These are phyloP conservation scores for Aspergillus coremiiformis DNA, from an alignment of 495 filamentous ascomycete species.

Conservation along the genomic window DNA sequence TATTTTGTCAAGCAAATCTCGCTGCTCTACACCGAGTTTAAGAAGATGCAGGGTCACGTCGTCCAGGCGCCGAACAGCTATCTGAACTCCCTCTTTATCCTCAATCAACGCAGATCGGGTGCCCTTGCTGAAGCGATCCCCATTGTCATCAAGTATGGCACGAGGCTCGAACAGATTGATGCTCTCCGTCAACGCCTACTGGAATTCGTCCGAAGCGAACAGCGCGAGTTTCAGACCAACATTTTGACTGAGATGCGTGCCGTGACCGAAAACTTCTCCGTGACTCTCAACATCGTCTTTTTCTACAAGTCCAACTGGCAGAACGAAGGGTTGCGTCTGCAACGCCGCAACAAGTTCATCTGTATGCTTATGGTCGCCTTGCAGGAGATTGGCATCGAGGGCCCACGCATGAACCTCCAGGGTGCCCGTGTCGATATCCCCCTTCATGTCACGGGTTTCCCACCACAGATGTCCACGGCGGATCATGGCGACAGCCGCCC, in stretches of 20 bases:
- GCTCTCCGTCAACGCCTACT: constrained; percentile 74
- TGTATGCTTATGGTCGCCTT: constrained; percentile 86
- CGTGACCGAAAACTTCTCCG: constrained; percentile 55
- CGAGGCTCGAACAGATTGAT: constrained; percentile 78
- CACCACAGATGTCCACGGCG: constrained; percentile 14
- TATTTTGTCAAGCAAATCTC: constrained; percentile 95
- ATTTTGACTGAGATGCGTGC: constrained; percentile 81
- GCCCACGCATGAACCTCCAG: constrained; percentile 68
- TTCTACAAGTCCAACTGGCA: constrained; percentile 96
- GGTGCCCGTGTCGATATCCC: constrained; percentile 55
- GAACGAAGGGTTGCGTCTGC: constrained; percentile 85
- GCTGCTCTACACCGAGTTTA: constrained; percentile 94
- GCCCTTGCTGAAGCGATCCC: constrained; percentile 82
- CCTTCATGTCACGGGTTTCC: constrained; percentile 47
- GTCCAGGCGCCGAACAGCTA: constrained; percentile 95
- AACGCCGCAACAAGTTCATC: constrained; percentile 90
- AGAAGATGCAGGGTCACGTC: constrained; percentile 94
- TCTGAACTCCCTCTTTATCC: constrained; percentile 85
- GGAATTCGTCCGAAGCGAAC: constrained; percentile 77
- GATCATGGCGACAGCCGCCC: constrained; percentile 10
- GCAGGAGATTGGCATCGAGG: constrained; percentile 80
- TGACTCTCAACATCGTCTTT: constrained; percentile 92
- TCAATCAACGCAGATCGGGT: constrained; percentile 88
- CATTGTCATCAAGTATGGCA: constrained; percentile 82
- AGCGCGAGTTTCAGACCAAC: constrained; percentile 84